phyloP scores from a whole-genome alignment of 148 eudicot species.

The Chenopodium suecicum region DNA sequence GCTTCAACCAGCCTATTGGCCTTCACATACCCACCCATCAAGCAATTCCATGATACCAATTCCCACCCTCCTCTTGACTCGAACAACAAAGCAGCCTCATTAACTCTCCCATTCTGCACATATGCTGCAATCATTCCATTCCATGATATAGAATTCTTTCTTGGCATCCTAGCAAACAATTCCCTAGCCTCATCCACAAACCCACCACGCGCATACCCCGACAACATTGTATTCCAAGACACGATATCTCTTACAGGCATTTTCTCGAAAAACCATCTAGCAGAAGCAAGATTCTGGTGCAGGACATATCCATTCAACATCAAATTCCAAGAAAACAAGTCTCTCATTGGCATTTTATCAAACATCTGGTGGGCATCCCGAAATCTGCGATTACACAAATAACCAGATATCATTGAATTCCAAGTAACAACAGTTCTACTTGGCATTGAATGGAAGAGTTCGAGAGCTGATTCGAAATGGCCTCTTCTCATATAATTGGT shows the following conservation, averaged over 20 bases:
- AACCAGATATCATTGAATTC: constrained; percentile 57
- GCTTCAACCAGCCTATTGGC: constrained; percentile 46
- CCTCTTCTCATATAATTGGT: constrained; percentile 54
- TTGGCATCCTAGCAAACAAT: constrained; percentile 42
- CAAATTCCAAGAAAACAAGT: constrained; percentile 53
- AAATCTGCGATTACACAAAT: constrained; percentile 30
- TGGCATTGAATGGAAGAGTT: constrained; percentile 41
- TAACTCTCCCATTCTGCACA: constrained; percentile 51
- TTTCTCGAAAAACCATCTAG: constrained; percentile 37
- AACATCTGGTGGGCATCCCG: constrained; percentile 38
- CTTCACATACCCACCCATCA: constrained; percentile 57
- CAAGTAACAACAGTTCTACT: constrained; percentile 41
- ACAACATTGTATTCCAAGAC: constrained; percentile 54
- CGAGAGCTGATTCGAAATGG: constrained; percentile 34
- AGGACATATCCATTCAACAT: constrained; percentile 45
- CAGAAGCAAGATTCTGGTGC: constrained; percentile 35
- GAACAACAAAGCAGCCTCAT: constrained; percentile 46
- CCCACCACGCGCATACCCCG: constrained; percentile 52
- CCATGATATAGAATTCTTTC: constrained; percentile 52
- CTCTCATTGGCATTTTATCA: constrained; percentile 49
- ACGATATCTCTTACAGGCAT: constrained; percentile 48
- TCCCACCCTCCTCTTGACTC: constrained; percentile 39
- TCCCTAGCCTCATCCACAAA: constrained; percentile 50
- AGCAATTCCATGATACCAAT: constrained; percentile 56
- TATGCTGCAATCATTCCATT: constrained; percentile 52